Evolutionary conservation across 371 early-diverging fungal species (phyloP), one percentile per base, ranked within the genome.

Genomic region (Mucor velutinosus): DNA sequence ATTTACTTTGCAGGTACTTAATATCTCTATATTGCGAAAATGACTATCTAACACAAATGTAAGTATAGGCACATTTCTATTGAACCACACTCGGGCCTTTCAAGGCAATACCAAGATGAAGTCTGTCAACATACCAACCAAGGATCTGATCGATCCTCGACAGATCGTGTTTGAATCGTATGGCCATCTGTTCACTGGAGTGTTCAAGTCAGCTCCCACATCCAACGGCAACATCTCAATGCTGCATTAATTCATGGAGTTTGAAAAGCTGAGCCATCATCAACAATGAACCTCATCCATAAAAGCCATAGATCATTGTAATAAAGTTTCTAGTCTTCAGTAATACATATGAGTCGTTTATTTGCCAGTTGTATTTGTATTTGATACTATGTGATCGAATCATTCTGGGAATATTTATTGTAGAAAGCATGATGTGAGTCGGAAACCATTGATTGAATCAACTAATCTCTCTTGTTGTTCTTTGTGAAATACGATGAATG

Each of bases 401-500:
- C 1, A 15, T 53, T 25, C 27, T 41, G 12, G 10, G 51, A 25
- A 51, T 23, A 47, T 21, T 47, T 4, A 21, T 7, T 5, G 8
- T 47, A 19, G 1, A 47, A 21, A 47, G 8, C 7, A 10, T 19
- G 21, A 10, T 21, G 19, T n/a, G 11, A 19, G 10, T 7, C 1
- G 7, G 47, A 21, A 47, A 21, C 10, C 21, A 10, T 7, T 53
- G 15, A 6, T 53, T 53, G 10, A 25, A 12, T 27, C 27, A 53
- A 15, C 15, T 25, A 12, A 27, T 53, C 53, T 47, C 35, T 35
- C 74, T 71, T 57, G 14, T 32, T 43, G n/a, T 78, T 77, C 62
- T 85, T 85, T 72, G 84, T 87, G 80, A 92, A 90, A 72, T 84
- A 89, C n/a, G 78, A 62, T 0, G 89, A 87, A 10, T 75, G 73